phyloP scores from a whole-genome alignment of 805 yeast species.

The Isabelozyma rhagii region DNA sequence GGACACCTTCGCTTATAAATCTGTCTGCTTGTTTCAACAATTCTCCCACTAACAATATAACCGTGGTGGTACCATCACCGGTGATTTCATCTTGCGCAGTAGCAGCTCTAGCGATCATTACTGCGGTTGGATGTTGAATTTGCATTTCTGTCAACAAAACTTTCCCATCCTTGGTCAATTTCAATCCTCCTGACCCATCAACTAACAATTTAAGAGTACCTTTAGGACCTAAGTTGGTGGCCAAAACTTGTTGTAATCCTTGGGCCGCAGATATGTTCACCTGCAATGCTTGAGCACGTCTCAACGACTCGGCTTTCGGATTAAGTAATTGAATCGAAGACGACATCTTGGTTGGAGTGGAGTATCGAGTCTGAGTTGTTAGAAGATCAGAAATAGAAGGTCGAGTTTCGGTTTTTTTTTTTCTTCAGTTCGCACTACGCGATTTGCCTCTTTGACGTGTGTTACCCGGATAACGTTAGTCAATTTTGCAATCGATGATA shows the following conservation, averaged over 20 bases:
- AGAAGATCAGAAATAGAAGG: not conserved
- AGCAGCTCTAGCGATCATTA: constrained; percentile 84
- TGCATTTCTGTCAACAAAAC: constrained; percentile 95
- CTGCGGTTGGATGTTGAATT: constrained; percentile 57
- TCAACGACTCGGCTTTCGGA: constrained; percentile 96
- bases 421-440: no score
- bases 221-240: constrained; percentile 92
- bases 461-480: no score
- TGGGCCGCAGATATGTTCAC: constrained; percentile 96
- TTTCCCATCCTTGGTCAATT: constrained; percentile 95
- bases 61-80: constrained; percentile 99
- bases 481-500: no score
- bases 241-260: constrained; percentile 89
- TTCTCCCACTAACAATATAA: constrained; percentile 91
- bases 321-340: constrained; percentile 81
- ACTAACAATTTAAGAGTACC: constrained; percentile 96
- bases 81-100: constrained; percentile 98
- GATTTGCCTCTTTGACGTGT: no score
- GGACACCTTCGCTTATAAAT: constrained; percentile 88
- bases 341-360: constrained; percentile 30
- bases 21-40: constrained; percentile 92
- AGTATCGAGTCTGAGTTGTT: not conserved
- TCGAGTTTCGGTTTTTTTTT: no score
- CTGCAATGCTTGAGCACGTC: constrained; percentile 92
- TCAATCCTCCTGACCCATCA: constrained; percentile 94